phyloP scores from a whole-genome alignment of 495 filamentous ascomycete genomes.

The Paragyromitra xinjiangensis region DNA sequence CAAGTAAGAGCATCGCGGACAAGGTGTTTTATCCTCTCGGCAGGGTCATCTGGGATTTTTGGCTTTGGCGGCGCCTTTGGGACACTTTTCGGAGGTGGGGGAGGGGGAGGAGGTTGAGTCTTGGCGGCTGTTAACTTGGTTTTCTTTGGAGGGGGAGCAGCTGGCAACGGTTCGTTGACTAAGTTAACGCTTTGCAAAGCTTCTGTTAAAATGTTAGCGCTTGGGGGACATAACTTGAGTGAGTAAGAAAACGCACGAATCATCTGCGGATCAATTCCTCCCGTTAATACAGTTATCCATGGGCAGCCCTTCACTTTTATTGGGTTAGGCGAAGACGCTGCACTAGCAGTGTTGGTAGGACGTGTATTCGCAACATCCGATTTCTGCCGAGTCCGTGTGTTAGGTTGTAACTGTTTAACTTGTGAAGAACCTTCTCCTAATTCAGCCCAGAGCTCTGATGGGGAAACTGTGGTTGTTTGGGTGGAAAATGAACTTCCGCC shows the following conservation, averaged over 20 bases:
- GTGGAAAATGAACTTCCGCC: constrained; percentile 33
- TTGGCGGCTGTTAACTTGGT: constrained; percentile 20
- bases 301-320: constrained; percentile 44
- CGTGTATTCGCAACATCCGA: neutral
- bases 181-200: constrained; percentile 46
- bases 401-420: constrained; percentile 29
- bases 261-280: constrained; percentile 33
- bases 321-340: neutral
- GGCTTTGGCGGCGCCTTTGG: constrained; percentile 27
- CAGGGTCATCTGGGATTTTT: constrained; percentile 54
- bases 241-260: constrained; percentile 27
- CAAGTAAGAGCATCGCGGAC: constrained; percentile 51
- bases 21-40: constrained; percentile 50
- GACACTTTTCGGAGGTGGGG: constrained; percentile 10
- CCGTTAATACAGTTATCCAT: constrained; percentile 45
- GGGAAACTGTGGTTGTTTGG: constrained; percentile 42
- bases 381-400: constrained; percentile 30
- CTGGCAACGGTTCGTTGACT: constrained; percentile 44
- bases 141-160: constrained; percentile 46
- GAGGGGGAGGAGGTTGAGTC: constrained; percentile 10
- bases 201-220: constrained; percentile 42
- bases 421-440: constrained; percentile 22
- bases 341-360: constrained; percentile 14
- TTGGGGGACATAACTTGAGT: neutral
- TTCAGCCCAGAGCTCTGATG: constrained; percentile 43